phyloP scores from a whole-genome alignment of 495 filamentous ascomycete genomes.

The Podospora bellae-mahoneyi region DNA sequence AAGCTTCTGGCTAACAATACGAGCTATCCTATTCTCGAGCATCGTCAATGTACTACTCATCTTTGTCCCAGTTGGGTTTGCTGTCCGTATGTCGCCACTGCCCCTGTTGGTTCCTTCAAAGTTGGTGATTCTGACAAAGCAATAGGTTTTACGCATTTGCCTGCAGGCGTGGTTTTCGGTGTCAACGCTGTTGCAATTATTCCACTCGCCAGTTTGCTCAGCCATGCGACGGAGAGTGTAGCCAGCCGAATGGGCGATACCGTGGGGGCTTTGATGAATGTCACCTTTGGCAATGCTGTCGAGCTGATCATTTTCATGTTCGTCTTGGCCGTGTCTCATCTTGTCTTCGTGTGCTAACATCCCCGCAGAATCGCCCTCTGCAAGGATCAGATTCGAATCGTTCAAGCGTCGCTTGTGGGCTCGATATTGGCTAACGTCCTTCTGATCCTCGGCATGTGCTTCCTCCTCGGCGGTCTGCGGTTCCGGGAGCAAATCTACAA shows the following conservation, averaged over 20 bases:
- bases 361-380: conserved; percentile 60
- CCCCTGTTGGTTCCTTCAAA: conserved; percentile 22
- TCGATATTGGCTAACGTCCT: conserved; percentile 86
- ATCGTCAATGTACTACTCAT: conserved; percentile 76
- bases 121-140: conserved; percentile 8
- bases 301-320: conserved; percentile 42
- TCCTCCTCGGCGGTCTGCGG: conserved; percentile 78
- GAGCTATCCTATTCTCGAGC: conserved; percentile 56
- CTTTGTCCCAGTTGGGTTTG: conserved; percentile 78
- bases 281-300: conserved; percentile 86
- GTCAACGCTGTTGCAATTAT: conserved; percentile 82
- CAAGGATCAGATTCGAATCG: conserved; percentile 81
- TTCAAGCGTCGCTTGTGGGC: conserved; percentile 83
- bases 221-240: conserved; percentile 78
- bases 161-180: conserved; percentile 38
- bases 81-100: conserved; percentile 48
- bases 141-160: conserved; percentile 9
- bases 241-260: conserved; percentile 75
- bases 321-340: conserved; percentile 6
- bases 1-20: conserved; percentile 47
- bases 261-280: conserved; percentile 76
- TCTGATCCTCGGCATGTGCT: conserved; percentile 87
- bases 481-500: conserved; percentile 95
- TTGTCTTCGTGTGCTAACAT: conserved; percentile 17
- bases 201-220: conserved; percentile 74